These are phyloP conservation scores for Isabelozyma rhagii DNA, from an alignment of 805 yeast species.

Conservation along the genomic window DNA sequence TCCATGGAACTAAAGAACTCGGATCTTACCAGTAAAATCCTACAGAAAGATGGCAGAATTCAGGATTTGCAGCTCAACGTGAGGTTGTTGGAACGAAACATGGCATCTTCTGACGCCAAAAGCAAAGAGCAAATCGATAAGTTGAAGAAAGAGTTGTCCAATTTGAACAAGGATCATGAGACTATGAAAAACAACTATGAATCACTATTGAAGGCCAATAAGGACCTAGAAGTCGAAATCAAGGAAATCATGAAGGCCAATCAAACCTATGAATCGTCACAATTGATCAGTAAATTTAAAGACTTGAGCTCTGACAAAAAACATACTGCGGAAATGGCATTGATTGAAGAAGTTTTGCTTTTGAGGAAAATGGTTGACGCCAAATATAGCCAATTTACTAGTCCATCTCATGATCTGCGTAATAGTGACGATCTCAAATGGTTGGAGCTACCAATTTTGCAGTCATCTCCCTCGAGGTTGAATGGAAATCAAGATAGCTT, in stretches of 20 bases:
- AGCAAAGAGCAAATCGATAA: constrained; percentile 22
- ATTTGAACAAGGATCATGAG: constrained; percentile 12
- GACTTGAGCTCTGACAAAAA: constrained; percentile 30
- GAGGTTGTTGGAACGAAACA: constrained; percentile 41
- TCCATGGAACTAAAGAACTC: constrained; percentile 1
- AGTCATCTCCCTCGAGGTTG: neutral
- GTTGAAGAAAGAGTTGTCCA: constrained; percentile 7
- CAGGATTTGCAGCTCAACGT: constrained; percentile 47
- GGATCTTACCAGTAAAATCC: constrained; percentile 2
- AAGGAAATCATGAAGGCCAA: constrained; percentile 21
- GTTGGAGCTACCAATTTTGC: constrained; percentile 12
- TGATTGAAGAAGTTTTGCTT: constrained; percentile 44
- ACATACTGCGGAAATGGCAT: constrained; percentile 26
- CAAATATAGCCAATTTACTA: neutral
- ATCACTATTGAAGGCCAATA: constrained; percentile 15
- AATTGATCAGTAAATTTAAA: constrained; percentile 25
- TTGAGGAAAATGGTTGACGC: constrained; percentile 31
- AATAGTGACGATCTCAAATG: constrained; percentile 13
- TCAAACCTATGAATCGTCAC: constrained; percentile 9
- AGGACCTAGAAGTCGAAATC: constrained; percentile 17
- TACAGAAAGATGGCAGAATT: constrained; percentile 24
- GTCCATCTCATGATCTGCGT: neutral
- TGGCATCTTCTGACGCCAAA: constrained; percentile 27
- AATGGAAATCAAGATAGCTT: neutral
- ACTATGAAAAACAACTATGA: constrained; percentile 17